A percentile compares a stretch with the other conserved stretches of the same genome.
Evolutionary conservation across 2,329 filamentous ascomycete genomes (phyloP).

Genomic region (Amylocarpus encephaloides): DNA sequence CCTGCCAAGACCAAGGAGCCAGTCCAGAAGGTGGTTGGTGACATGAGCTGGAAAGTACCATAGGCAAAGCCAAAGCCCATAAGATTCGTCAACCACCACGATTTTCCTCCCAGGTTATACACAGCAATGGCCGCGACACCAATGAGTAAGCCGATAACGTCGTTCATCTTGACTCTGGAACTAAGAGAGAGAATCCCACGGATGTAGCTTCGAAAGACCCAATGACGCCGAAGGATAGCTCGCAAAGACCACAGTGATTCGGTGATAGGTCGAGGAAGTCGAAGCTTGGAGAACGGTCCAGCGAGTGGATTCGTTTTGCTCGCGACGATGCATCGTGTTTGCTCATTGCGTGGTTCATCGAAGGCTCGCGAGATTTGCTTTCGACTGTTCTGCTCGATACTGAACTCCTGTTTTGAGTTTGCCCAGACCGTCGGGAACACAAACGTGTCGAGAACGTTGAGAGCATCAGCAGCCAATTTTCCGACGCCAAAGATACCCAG

Average conservation of each 20-base stretch:
- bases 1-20: conserved; percentile 71
- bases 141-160: conserved; percentile 25
- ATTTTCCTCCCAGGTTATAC: conserved; percentile 27
- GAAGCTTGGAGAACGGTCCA: conserved; percentile 33
- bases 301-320: conserved; percentile 36
- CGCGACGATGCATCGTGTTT: conserved; percentile 13
- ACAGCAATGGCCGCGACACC: conserved; percentile 23
- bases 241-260: conserved; percentile 45
- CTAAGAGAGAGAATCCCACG: conserved; percentile 21
- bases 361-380: conserved; percentile 10
- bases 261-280: conserved; percentile 24
- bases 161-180: conserved; percentile 21
- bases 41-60: conserved; percentile 72
- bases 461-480: conserved; percentile 64
- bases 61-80: conserved; percentile 87
- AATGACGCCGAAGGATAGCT: conserved; percentile 44
- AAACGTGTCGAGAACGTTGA: conserved; percentile 59
- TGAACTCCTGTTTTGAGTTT: conserved; percentile 43
- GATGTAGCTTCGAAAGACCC: conserved; percentile 35
- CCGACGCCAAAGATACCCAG: conserved; percentile 73
- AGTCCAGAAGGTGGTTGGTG: conserved; percentile 79
- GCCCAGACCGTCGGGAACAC: conserved; percentile 69
- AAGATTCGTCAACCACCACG: conserved; percentile 63
- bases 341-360: background rate
- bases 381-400: conserved; percentile 33